phyloP scores from a whole-genome alignment of 495 filamentous ascomycete genomes.

The Podospora conica region DNA sequence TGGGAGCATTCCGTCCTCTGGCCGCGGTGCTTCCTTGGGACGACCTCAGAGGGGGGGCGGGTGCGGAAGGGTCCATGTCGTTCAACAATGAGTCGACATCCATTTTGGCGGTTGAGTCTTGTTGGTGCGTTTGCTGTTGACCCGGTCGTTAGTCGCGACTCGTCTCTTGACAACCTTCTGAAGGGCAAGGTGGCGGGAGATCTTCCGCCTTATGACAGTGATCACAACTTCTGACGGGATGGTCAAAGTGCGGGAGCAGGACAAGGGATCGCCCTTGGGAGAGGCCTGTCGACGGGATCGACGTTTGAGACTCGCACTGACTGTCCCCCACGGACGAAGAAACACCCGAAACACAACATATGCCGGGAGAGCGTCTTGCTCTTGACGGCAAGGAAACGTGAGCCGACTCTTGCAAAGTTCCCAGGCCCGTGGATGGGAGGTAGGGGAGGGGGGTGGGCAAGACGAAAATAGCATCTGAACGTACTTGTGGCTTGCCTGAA shows the following conservation, averaged over 20 bases:
- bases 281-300: constrained; percentile 25
- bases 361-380: constrained; percentile 7
- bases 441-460: neutral
- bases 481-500: no score
- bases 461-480: neutral
- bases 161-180: neutral
- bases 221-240: neutral
- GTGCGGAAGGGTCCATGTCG: no score
- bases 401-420: neutral
- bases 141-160: neutral
- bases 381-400: neutral
- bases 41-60: no score
- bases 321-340: constrained; percentile 23
- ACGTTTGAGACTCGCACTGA: constrained; percentile 33
- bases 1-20: no score
- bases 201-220: constrained; percentile 21
- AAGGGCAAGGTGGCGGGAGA: constrained; percentile 14
- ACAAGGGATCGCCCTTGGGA: constrained; percentile 7
- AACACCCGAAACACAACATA: constrained; percentile 27
- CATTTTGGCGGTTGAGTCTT: neutral
- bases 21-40: no score
- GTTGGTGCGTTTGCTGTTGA: neutral
- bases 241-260: neutral
- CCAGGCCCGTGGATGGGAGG: neutral
- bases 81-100: neutral